Conservation (phyloP, 192 early-diverging fungal species). For the Entomortierella lignicola region DNA sequence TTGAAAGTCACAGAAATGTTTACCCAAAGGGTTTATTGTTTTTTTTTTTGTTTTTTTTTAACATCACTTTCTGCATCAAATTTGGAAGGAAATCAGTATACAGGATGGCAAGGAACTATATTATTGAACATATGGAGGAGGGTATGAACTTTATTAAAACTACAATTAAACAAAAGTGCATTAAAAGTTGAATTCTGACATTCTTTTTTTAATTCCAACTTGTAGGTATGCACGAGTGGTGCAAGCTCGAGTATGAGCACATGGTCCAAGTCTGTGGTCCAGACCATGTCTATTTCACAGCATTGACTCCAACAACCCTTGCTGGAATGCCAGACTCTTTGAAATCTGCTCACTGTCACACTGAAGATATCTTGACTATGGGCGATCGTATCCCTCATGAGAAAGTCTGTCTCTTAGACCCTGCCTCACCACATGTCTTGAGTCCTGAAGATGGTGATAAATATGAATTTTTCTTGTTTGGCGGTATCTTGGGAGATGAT, state of each 20-base stretch:
- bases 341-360: slow-evolving; percentile 59
- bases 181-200: neutral
- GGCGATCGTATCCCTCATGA: slow-evolving; percentile 58
- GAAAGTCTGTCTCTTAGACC: slow-evolving; percentile 80
- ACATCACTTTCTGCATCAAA: slow-evolving; percentile 1
- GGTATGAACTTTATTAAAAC: slow-evolving; percentile 26
- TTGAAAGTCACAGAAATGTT: neutral
- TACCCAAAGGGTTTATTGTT: slow-evolving; percentile 10
- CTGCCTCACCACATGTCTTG: slow-evolving; percentile 65
- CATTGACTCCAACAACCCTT: slow-evolving; percentile 62
- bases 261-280: slow-evolving; percentile 72
- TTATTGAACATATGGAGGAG: slow-evolving; percentile 84
- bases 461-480: slow-evolving; percentile 84
- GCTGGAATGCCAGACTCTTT: slow-evolving; percentile 56
- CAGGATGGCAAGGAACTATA: slow-evolving; percentile 62
- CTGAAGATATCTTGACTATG: slow-evolving; percentile 62
- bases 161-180: neutral
- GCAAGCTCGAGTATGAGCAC: slow-evolving; percentile 80
- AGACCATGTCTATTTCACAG: slow-evolving; percentile 70
- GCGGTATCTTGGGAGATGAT: slow-evolving; percentile 83
- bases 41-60: slow-evolving; percentile 17
- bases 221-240: slow-evolving; percentile 74
- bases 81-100: neutral
- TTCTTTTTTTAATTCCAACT: slow-evolving; percentile 6
- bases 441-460: slow-evolving; percentile 72